These are phyloP conservation scores for Axilococcus clingmanii DNA, from an alignment of 139 green algal species.

Conservation along the genomic window DNA sequence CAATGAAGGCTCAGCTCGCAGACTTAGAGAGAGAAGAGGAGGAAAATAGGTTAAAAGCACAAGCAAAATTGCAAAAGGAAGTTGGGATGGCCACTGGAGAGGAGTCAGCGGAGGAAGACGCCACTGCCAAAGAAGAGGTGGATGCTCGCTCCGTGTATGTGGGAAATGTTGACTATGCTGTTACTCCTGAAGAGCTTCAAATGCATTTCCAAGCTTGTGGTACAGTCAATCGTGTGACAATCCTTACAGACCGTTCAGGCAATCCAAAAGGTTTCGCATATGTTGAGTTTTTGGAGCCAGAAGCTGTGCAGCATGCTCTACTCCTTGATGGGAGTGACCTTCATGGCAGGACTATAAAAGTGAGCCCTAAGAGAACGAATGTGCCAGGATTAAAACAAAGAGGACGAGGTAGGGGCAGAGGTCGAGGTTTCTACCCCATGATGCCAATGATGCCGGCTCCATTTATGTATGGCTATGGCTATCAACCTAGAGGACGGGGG, in stretches of 20 bases:
- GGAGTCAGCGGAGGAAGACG: constrained; percentile 7
- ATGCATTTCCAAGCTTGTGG: constrained; percentile 79
- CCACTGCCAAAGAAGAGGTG: constrained; percentile 66
- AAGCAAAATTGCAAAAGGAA: constrained; percentile 31
- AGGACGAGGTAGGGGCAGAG: constrained; percentile 44
- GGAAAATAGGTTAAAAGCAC: not conserved
- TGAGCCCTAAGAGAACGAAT: constrained; percentile 89
- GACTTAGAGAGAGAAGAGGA: constrained; percentile 87
- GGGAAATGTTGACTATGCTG: constrained; percentile 87
- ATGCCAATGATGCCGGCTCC: constrained; percentile 32
- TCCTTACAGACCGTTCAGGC: constrained; percentile 89
- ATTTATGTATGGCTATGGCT: constrained; percentile 28
- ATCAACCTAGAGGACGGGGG: constrained; percentile 10
- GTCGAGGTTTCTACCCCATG: constrained; percentile 8
- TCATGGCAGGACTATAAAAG: constrained; percentile 70
- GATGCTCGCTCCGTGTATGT: constrained; percentile 84
- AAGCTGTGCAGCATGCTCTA: constrained; percentile 81
- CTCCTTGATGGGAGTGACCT: constrained; percentile 76
- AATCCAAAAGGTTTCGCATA: constrained; percentile 96
- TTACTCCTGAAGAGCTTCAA: constrained; percentile 93
- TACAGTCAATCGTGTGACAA: constrained; percentile 97
- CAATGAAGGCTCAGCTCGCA: constrained; percentile 74
- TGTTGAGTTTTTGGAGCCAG: constrained; percentile 93
- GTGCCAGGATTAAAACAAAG: constrained; percentile 79
- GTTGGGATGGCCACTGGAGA: constrained; percentile 6